These are phyloP conservation scores for Trypanosoma rangeli DNA, from an alignment of 208 protist species.

Conservation along the genomic window DNA sequence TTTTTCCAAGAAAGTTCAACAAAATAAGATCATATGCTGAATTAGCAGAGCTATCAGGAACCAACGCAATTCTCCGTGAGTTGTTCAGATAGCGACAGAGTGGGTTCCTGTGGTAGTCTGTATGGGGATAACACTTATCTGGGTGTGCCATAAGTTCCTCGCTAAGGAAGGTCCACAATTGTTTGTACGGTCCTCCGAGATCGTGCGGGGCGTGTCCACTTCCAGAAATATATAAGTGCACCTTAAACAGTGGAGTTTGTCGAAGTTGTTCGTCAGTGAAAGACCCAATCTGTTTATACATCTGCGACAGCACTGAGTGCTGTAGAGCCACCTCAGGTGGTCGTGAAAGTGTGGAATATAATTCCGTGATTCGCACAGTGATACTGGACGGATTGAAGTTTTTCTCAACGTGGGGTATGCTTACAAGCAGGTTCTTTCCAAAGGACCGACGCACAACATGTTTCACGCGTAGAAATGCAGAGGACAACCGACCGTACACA, in stretches of 20 bases:
- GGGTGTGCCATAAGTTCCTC: constrained; percentile 89
- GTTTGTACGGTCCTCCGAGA: constrained; percentile 88
- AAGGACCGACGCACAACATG: constrained; percentile 80
- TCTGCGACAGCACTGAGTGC: constrained; percentile 80
- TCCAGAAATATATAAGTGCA: constrained; percentile 76
- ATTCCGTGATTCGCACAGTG: constrained; percentile 70
- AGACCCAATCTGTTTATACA: constrained; percentile 85
- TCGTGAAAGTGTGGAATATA: constrained; percentile 75
- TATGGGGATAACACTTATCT: constrained; percentile 82
- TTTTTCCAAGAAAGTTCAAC: constrained; percentile 90
- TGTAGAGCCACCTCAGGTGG: constrained; percentile 73
- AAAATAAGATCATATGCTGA: constrained; percentile 75
- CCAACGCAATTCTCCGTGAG: constrained; percentile 78
- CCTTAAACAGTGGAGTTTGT: constrained; percentile 78
- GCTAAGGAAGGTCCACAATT: constrained; percentile 87
- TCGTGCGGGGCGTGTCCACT: constrained; percentile 81
- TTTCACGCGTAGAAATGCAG: constrained; percentile 81
- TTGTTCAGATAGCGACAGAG: constrained; percentile 87
- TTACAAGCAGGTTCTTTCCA: constrained; percentile 67
- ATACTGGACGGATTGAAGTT: constrained; percentile 43
- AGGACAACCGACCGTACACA: constrained; percentile 62
- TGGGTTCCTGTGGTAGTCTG: constrained; percentile 82
- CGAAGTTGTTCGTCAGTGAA: constrained; percentile 65
- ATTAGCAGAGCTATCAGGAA: constrained; percentile 75
- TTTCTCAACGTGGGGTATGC: constrained; percentile 64